Percentiles rank a stretch among this genome's conserved stretches.
phyloP scores from a whole-genome alignment of 768 basidiomycete species.

The Leccinum broughii region DNA sequence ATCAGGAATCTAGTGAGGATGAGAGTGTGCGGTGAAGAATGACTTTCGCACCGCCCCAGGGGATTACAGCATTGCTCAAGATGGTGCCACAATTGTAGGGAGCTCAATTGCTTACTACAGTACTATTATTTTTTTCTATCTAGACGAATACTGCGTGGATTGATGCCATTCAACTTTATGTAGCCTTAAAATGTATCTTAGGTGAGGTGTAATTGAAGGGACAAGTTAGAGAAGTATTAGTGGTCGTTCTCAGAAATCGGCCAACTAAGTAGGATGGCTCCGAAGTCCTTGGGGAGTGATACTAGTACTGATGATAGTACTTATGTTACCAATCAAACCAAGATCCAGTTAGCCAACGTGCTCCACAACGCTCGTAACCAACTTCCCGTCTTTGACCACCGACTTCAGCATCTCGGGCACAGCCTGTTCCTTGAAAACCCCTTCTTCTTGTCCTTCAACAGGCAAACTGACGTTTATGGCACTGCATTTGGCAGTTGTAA shows the following conservation, averaged over 20 bases:
- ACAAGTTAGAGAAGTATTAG: no score
- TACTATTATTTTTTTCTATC: no score
- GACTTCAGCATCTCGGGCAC: conserved; percentile 97
- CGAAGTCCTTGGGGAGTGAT: no score
- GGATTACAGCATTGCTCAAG: conserved; percentile 1
- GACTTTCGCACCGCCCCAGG: background rate
- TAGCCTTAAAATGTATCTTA: no score
- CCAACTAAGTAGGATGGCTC: no score
- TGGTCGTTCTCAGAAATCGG: no score
- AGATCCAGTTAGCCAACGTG: conserved; percentile 56
- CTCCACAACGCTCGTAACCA: conserved; percentile 88
- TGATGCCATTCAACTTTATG: no score
- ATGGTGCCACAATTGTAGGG: background rate
- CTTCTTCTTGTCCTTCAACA: conserved; percentile 86
- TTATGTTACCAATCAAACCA: background rate
- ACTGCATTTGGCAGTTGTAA: conserved; percentile 93
- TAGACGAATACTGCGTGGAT: no score
- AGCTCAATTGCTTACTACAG: no score
- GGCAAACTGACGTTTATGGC: conserved; percentile 89
- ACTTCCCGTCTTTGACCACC: conserved; percentile 73
- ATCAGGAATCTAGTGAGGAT: background rate
- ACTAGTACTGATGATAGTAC: background rate
- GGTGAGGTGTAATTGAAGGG: no score
- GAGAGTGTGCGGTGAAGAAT: background rate
- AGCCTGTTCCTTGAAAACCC: conserved; percentile 85